These are phyloP conservation scores for Umbellularia californica DNA, from an alignment of 164 flowering plant species.

Conservation along the genomic window DNA sequence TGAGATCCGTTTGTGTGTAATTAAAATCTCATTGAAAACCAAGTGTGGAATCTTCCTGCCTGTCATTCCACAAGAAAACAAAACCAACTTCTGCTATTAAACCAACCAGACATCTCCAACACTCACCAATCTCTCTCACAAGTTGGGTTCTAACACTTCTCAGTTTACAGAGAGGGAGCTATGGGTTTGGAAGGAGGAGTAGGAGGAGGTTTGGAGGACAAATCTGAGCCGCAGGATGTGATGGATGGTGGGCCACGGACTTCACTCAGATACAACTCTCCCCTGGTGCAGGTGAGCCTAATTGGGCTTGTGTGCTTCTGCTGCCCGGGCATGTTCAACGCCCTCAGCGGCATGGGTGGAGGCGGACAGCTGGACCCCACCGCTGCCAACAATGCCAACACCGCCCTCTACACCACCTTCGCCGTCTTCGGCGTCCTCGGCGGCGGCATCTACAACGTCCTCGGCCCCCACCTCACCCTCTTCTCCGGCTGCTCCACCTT, in stretches of 20 bases:
- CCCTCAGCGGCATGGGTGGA: slow-evolving; percentile 93
- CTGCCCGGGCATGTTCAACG: slow-evolving; percentile 98
- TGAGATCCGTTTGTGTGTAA: too few species aligned
- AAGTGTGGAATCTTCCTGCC: too few species aligned
- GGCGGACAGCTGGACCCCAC: slow-evolving; percentile 88
- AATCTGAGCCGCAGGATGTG: neutral
- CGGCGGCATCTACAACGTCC: slow-evolving; percentile 81
- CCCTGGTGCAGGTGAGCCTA: slow-evolving; percentile 59
- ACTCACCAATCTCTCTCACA: too few species aligned
- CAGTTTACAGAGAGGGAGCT: neutral
- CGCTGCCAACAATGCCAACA: slow-evolving; percentile 88
- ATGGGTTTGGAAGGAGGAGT: neutral
- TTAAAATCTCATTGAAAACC: too few species aligned
- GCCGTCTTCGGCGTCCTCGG: slow-evolving; percentile 82
- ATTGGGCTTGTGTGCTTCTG: slow-evolving; percentile 93
- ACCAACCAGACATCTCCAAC: too few species aligned
- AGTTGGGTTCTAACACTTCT: too few species aligned
- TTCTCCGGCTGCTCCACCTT: slow-evolving; percentile 70
- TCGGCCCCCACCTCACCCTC: slow-evolving; percentile 75
- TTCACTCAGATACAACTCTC: slow-evolving; percentile 72
- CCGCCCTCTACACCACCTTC: slow-evolving; percentile 88
- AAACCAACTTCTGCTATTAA: too few species aligned
- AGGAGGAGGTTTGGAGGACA: neutral
- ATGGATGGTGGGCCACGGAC: neutral
- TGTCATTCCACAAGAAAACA: too few species aligned